A percentile compares a stretch with the other conserved stretches of the same genome.
These are phyloP conservation scores for Penstemon newberryi DNA, from an alignment of 257 asterid genomes.

Conservation along the genomic window DNA sequence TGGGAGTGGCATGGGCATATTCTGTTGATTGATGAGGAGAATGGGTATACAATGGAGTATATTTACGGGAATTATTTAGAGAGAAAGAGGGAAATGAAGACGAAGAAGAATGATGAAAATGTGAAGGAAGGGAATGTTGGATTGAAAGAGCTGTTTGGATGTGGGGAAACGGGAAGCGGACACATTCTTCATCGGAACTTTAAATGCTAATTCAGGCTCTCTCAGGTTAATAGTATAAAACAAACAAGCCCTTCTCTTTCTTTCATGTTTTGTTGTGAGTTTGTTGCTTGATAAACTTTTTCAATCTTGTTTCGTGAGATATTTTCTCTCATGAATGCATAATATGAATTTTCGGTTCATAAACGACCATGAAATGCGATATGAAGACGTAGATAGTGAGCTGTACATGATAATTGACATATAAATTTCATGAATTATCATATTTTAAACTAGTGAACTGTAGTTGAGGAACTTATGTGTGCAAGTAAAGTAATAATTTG, in stretches of 20 bases:
- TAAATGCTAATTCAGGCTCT: slow-evolving; percentile 45
- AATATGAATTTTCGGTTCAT: too few relatives aligned
- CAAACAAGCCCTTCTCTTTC: not conserved
- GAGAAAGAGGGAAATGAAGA: slow-evolving; percentile 37
- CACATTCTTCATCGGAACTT: slow-evolving; percentile 45
- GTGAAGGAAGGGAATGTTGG: slow-evolving; percentile 60
- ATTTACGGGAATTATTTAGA: slow-evolving; percentile 93
- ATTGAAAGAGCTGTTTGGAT: slow-evolving; percentile 78
- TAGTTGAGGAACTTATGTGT: too few relatives aligned
- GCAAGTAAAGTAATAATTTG: too few relatives aligned
- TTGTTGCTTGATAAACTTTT: not conserved
- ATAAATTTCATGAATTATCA: too few relatives aligned
- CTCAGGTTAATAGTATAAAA: slow-evolving; percentile 29
- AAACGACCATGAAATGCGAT: too few relatives aligned
- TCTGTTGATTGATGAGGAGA: slow-evolving; percentile 87
- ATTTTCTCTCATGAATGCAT: too few relatives aligned
- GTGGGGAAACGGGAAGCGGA: slow-evolving; percentile 33
- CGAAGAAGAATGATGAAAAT: slow-evolving; percentile 21
- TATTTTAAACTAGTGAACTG: too few relatives aligned
- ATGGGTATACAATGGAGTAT: slow-evolving; percentile 86
- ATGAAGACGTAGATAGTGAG: too few relatives aligned
- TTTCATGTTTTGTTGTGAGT: not conserved
- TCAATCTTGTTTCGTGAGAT: not conserved
- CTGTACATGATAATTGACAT: too few relatives aligned
- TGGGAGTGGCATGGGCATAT: slow-evolving; percentile 99